Percentiles rank a stretch among this genome's conserved stretches.
phyloP scores from a whole-genome alignment of 2,329 filamentous ascomycete genomes.

The Conoideocrella luteorostrata region DNA sequence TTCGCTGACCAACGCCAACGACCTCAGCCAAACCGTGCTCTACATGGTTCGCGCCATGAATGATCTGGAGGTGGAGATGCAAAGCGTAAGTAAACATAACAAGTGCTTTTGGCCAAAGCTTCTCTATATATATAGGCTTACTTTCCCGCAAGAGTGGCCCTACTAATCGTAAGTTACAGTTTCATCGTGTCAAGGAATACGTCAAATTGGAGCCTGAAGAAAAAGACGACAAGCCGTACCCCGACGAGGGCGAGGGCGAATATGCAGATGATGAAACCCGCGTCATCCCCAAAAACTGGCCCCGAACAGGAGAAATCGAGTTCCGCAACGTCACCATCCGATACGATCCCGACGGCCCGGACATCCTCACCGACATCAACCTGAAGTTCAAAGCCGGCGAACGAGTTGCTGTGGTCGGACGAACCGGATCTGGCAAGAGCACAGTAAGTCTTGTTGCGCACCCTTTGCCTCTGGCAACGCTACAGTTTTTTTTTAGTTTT shows the following conservation, averaged over 20 bases:
- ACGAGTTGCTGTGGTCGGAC: conserved; percentile 71
- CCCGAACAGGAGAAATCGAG: conserved; percentile 40
- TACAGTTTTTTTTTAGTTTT: no score
- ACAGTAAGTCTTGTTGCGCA: conserved; percentile 47
- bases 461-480: background rate
- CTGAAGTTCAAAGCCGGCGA: conserved; percentile 57
- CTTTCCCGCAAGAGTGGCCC: background rate
- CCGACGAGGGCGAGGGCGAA: conserved; percentile 29
- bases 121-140: no score
- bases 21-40: conserved; percentile 45
- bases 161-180: conserved; percentile 22
- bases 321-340: conserved; percentile 45
- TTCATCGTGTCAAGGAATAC: conserved; percentile 44
- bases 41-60: conserved; percentile 47
- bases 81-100: conserved; percentile 31
- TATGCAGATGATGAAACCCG: conserved; percentile 33
- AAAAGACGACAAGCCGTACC: conserved; percentile 32
- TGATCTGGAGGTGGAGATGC: conserved; percentile 50
- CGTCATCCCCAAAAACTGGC: conserved; percentile 37
- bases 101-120: background rate
- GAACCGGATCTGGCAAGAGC: conserved; percentile 78
- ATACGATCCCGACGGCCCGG: conserved; percentile 37
- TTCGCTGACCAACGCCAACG: conserved; percentile 50
- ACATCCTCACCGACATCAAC: conserved; percentile 45
- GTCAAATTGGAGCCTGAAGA: conserved; percentile 39